Evolutionary conservation across 148 eudicot species (phyloP), one percentile per base, ranked within the genome.

Genomic region (Persicaria tinctoria): DNA sequence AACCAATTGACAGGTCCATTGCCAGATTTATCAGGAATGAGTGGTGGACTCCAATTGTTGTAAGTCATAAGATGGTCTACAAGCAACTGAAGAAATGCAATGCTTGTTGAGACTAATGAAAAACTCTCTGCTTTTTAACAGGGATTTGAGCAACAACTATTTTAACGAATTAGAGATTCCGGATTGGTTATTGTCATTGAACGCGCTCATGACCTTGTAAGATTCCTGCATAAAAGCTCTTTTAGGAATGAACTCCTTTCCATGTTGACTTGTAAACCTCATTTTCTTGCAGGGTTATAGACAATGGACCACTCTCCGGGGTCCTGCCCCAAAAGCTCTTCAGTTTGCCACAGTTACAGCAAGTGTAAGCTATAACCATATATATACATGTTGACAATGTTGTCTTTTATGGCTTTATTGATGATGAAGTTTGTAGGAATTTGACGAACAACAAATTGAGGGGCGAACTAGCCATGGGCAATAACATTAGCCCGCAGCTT

Each of bases 81-180:
- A 55, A 60, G 38, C 44, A 20, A 63, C 68, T 63, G 32, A 10
- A 63, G 45, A 63, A 63, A 0, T 11, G 10, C 27, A 4, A 9
- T 59, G 68, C 62, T 81, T 60, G 69, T 75, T 62, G 17, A 64
- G 69, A 38, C n/a, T 64, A 64, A 38, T 66, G 70, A 12, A 41
- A 32, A 66, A 1, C 48, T 66, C 44, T 7, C 13, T 5, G 14
- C 48, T 41, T 32, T 5, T 44, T 18, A 66, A 38, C 82, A 91
- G 98, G 84, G 98, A 91, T 80, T 84, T 94, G 84, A 91, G 97
- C 87, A 86, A 86, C 85, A 94, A 94, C 81, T 75, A 86, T 17
- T 94, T 94, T 84, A 80, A 53, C 17, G 77, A 78, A 68, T 83
- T 97, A 57, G 86, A 83, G 79, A 91, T 89, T 64, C 98, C 98